Percentiles rank a stretch among this genome's conserved stretches.
Conservation (phyloP, 78 protist genomes). For the Polysphondylium violaceum region DNA sequence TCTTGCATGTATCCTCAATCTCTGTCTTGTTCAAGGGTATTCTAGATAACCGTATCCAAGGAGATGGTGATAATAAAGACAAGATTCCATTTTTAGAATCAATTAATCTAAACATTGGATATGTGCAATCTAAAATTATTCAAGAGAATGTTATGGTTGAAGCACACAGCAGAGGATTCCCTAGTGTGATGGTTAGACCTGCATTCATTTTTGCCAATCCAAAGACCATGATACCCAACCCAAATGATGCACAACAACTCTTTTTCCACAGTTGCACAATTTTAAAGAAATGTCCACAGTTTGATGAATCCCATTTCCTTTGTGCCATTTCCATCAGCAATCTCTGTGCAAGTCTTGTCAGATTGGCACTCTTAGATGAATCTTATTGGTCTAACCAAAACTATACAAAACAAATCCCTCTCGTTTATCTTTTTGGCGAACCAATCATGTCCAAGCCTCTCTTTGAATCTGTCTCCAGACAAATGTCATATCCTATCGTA, state of each 20-base stretch:
- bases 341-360: no score
- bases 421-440: no score
- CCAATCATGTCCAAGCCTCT: no score
- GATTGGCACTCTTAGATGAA: no score
- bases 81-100: not conserved
- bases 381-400: no score
- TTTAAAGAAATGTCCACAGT: not conserved
- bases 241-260: not conserved
- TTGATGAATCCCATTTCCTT: no score
- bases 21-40: constrained; percentile 21
- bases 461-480: no score
- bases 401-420: no score
- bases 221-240: not conserved
- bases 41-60: not conserved
- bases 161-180: constrained; percentile 20
- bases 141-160: constrained; percentile 6
- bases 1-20: no score
- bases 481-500: no score
- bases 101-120: no score
- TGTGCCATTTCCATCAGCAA: no score
- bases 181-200: constrained; percentile 15
- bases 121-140: constrained; percentile 43
- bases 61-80: not conserved
- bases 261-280: not conserved
- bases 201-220: not conserved